Base-by-base conservation (phyloP, 2,329 filamentous ascomycete genomes). In the Penicillium sp. region DNA sequence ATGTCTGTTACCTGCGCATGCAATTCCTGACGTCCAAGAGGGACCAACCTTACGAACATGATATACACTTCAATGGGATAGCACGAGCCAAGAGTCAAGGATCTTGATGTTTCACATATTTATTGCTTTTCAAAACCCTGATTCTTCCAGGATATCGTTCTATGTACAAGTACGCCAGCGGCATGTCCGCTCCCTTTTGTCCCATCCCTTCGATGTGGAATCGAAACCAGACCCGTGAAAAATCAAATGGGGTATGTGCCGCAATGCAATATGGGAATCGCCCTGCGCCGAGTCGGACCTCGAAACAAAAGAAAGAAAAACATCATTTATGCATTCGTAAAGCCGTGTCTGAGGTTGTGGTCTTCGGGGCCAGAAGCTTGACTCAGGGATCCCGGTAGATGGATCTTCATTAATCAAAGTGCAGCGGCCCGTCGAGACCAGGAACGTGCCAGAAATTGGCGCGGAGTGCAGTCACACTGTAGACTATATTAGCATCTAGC, bases 391-490 rank as follows among this genome's bases (percentile, higher is more conserved):
- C 43, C 16, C n/a, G 6, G 41, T 46, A 27, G 9, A 9, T 40
- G 10, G 37, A 40, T 31, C 87, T 85, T 76, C 57, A 69, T 57
- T 60, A 58, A 52, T 69, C 66, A 40, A 95, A 76, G 77, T 88
- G 83, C 74, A 96, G 77, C 77, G 92, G 89, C 60, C 82, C 81
- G 66, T 86, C 83, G 63, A 86, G 79, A 58, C 85, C 81, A 50
- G 84, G 79, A n/a, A 81, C 84, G 74, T 94, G 90, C 83, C 89
- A 91, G 76, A 96, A 96, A 74, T 96, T 96, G 47, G 93, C 92
- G 73, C 90, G 89, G 67, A 97, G 77, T 13, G 93, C 90, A 14
- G 93, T 96, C 58, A 97, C 86, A 76, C 91, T 96, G 70, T 40
- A 37, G 63, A 53, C 40, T n/a, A 36, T 24, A 18, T 51, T 39